Evolutionary conservation across 2,329 filamentous ascomycete genomes (phyloP), one percentile per base, ranked within the genome.

Genomic region (Colletotrichum orbiculare): DNA sequence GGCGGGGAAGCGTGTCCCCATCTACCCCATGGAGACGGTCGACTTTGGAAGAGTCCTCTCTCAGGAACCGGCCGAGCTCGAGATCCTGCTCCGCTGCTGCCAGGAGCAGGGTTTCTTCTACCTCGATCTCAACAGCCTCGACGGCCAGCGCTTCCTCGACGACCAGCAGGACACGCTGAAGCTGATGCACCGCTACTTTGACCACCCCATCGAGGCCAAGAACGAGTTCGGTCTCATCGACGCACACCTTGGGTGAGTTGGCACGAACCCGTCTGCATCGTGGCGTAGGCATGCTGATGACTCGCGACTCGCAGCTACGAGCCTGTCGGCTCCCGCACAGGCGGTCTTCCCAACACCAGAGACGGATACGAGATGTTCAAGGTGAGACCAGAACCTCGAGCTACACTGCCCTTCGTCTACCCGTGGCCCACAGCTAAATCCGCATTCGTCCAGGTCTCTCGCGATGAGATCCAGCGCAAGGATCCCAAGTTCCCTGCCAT

Each of bases 121-220:
- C 71, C 79, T 87, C 45, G 82, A 87, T 71, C 78, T 87, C 9
- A 71, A 81, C 67, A 78, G 77, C 67, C 83, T 86, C 64, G 84
- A 86, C 69, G 84, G 84, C 67, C 82, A 83, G 64, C 74, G 83
- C 50, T 80, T 85, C 74, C 78, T 86, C 61, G 77, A 80, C 41
- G 84, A 87, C 73, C 79, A 84, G 67, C 77, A 85, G 71, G 79
- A 84, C 68, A 82, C 81, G 2, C 78, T 86, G 37, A 78, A 81
- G 67, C 78, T 86, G 45, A 87, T 87, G 85, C 76, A 85, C 72
- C 81, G 81, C 56, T 87, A 86, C 78, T 87, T 87, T 67, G 80
- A 81, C 38, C 73, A 80, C 0, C 83, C 84, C 0, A 72, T 85
- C 13, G 84, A 86, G 74, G 79, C 76, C 46, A 87, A 87, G 81